Evolutionary conservation across 306 rosid species (phyloP).

Genomic region (Arachis hypogaea): DNA sequence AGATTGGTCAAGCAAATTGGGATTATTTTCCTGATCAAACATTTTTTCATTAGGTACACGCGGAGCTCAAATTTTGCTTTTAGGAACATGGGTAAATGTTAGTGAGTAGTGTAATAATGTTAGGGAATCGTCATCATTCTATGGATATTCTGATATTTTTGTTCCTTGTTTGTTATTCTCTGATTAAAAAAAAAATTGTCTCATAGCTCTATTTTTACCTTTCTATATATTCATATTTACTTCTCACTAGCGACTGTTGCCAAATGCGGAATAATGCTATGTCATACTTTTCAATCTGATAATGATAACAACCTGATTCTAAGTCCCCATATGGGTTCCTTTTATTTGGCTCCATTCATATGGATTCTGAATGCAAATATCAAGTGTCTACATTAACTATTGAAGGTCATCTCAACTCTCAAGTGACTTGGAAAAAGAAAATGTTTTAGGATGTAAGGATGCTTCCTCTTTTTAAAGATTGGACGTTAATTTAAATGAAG

Average conservation of each 20-base stretch:
- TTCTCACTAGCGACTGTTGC: not conserved
- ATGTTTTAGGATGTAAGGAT: not conserved
- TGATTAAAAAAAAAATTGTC: not conserved
- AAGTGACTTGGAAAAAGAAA: not conserved
- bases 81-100: constrained; percentile 13
- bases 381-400: not conserved
- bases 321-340: not conserved
- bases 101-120: constrained; percentile 12
- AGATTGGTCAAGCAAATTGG: constrained; percentile 25
- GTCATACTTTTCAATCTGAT: not conserved
- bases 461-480: not conserved
- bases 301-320: not conserved
- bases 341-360: not conserved
- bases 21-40: not conserved
- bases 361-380: not conserved
- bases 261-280: not conserved
- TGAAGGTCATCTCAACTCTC: not conserved
- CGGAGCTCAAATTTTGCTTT: constrained; percentile 25
- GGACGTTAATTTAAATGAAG: not conserved
- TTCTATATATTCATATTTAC: constrained; percentile 10
- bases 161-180: constrained; percentile 38
- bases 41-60: not conserved
- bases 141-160: constrained; percentile 41
- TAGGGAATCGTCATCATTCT: constrained; percentile 24
- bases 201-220: not conserved